phyloP scores from a whole-genome alignment of 2,329 filamentous ascomycete species.

The Lecanicillium sp. region DNA sequence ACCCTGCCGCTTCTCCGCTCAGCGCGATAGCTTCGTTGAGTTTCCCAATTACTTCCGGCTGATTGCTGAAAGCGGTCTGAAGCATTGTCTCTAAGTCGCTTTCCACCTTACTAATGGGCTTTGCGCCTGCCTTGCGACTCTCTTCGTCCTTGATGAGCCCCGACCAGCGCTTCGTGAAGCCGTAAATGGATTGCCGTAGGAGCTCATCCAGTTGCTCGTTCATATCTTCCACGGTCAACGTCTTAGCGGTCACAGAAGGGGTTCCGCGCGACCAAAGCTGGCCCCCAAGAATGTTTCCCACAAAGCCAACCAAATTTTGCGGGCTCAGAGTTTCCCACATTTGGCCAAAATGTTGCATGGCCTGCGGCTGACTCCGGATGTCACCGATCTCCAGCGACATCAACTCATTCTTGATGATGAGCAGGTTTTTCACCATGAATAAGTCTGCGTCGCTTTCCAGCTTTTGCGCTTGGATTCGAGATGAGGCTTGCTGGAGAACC shows the following conservation, averaged over 20 bases:
- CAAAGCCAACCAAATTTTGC: conserved; percentile 53
- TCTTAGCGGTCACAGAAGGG: conserved; percentile 31
- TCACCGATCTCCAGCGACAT: conserved; percentile 90
- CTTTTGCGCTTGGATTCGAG: conserved; percentile 58
- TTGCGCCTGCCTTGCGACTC: conserved; percentile 41
- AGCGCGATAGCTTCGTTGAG: conserved; percentile 56
- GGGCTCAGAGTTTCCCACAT: conserved; percentile 60
- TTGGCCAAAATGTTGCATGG: conserved; percentile 56
- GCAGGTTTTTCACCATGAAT: conserved; percentile 90
- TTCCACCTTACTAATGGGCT: conserved; percentile 47
- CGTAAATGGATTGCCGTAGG: conserved; percentile 55
- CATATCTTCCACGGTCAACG: conserved; percentile 49
- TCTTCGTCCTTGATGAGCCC: conserved; percentile 44
- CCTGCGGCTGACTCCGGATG: conserved; percentile 43
- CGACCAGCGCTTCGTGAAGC: conserved; percentile 57
- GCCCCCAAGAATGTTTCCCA: conserved; percentile 51
- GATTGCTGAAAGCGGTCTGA: conserved; percentile 50
- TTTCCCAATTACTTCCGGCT: conserved; percentile 53
- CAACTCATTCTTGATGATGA: conserved; percentile 92
- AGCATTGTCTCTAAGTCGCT: conserved; percentile 53
- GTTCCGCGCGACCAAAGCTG: conserved; percentile 41
- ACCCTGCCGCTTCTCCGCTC: conserved; percentile 46
- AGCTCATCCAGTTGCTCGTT: conserved; percentile 60
- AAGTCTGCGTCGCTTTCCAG: conserved; percentile 68
- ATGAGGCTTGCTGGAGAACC: conserved; percentile 72